Base-by-base conservation (phyloP, 371 early-diverging fungal species). In the Mortierella sp. region DNA sequence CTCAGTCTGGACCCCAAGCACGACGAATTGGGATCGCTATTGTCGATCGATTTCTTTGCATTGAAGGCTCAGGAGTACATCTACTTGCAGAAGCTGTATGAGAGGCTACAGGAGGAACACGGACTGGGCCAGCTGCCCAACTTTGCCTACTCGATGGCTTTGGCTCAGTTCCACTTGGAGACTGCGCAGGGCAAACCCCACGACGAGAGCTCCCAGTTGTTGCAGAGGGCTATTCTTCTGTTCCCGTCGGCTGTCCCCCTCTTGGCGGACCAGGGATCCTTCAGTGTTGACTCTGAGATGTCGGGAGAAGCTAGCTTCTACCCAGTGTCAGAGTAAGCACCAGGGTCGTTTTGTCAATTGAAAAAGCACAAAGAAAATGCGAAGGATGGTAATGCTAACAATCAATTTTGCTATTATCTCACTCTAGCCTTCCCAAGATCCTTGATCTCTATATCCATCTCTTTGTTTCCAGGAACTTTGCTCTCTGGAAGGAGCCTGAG, bases 31-130 rank as follows among this genome's bases (percentile, higher is more conserved):
- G 92, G 95, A 4, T 90, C 93, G 1, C 78, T 95, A 39, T 85
- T 95, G 65, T 89, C 91, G n/a, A 89, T 97, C 73, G 98, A 97
- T 74, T 94, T 92, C 69, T 92, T 93, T 76, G 96, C 97, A 2
- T 76, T 97, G 43, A 93, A 93, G 79, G 89, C 94, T n/a, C 88
- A 88, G 39, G 94, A 97, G 73, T 92, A 92, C 71, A 85, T 86
- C 9, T 97, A 94, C 85, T 80, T 96, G 24, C 48, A 85, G 43
- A 85, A 87, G 22, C 90, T 96, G 58, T 88, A 81, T 43, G 76
- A 74, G 37, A 68, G 72, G 2, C 34, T 75, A 39, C 34, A 74
- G 29, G 31, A 50, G 13, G 74, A 77, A 24, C 71, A 78, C 67
- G 72, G 74, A 13, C 41, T 86, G 55, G 55, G 81, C 48, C 71